Conservation (phyloP, 139 green algal genomes). For the Dunaliella sp. region DNA sequence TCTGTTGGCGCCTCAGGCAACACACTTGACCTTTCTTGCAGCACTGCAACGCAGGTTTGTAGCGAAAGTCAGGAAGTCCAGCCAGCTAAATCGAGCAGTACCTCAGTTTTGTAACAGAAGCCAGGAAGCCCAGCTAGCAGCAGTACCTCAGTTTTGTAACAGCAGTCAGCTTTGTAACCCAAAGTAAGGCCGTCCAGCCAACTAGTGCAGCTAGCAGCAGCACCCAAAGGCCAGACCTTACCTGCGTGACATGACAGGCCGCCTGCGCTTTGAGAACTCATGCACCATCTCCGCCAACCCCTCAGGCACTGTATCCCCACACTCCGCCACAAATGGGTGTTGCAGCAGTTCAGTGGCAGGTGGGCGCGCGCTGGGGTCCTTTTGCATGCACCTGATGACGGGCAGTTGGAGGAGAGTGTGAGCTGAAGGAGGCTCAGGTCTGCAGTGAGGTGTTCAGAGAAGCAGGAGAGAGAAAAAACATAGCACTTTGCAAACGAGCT, state of each 20-base stretch:
- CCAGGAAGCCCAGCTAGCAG: not conserved
- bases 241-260: conserved; percentile 23
- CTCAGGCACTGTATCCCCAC: not conserved
- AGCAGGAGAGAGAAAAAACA: no score
- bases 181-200: not conserved
- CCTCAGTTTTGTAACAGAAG: not conserved
- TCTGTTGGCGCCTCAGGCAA: no score
- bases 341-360: conserved; percentile 37
- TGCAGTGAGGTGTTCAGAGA: no score
- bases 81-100: not conserved
- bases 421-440: no score
- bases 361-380: conserved; percentile 23
- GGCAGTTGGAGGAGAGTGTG: no score
- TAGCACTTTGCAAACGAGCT: no score
- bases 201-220: not conserved
- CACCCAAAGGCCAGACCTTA: no score
- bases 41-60: no score
- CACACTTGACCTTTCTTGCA: no score
- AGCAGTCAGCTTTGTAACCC: not conserved
- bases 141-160: not conserved
- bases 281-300: conserved; percentile 21
- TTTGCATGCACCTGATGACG: conserved; percentile 24
- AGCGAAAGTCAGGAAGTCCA: no score
- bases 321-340: conserved; percentile 39
- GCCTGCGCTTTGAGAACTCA: conserved; percentile 18